phyloP scores from a whole-genome alignment of 2,329 filamentous ascomycete species.

The Cladosporium sp. region DNA sequence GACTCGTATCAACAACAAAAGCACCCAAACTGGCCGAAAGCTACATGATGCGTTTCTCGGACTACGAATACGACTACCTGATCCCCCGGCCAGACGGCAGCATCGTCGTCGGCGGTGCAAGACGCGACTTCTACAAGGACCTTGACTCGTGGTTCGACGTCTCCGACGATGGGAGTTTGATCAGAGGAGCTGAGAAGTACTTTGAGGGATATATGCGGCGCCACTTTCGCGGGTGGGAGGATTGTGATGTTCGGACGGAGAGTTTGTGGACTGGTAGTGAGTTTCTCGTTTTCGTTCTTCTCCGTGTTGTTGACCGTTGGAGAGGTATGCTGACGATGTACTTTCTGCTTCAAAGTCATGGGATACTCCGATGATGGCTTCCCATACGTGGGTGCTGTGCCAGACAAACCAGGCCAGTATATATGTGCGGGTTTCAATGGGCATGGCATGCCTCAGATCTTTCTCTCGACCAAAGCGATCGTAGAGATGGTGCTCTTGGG shows the following conservation, averaged over 20 bases:
- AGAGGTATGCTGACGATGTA: background rate
- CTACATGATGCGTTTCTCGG: slow-evolving; percentile 8
- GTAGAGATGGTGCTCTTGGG: slow-evolving; percentile 43
- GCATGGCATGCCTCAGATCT: slow-evolving; percentile 55
- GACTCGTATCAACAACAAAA: slow-evolving; percentile 19
- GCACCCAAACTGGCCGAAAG: slow-evolving; percentile 20
- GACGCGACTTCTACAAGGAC: slow-evolving; percentile 33
- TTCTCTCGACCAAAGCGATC: slow-evolving; percentile 45
- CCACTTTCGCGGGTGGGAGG: slow-evolving; percentile 52
- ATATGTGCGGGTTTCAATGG: slow-evolving; percentile 56
- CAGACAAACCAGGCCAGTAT: slow-evolving; percentile 44
- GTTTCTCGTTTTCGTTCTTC: no score
- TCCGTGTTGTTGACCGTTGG: background rate
- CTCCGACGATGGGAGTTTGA: slow-evolving; percentile 47
- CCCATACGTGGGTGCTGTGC: slow-evolving; percentile 51
- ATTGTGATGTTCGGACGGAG: slow-evolving; percentile 41
- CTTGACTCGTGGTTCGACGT: slow-evolving; percentile 47
- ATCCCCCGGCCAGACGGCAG: slow-evolving; percentile 48
- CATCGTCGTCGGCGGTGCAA: slow-evolving; percentile 48
- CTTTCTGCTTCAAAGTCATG: slow-evolving; percentile 24
- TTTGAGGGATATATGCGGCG: slow-evolving; percentile 53
- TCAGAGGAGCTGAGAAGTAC: slow-evolving; percentile 45
- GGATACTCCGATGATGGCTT: slow-evolving; percentile 28
- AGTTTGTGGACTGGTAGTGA: slow-evolving; percentile 47
- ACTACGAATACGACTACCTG: slow-evolving; percentile 39